Evolutionary conservation across 2,329 filamentous ascomycete genomes (phyloP).

Genomic region (Fusarium annulatum): DNA sequence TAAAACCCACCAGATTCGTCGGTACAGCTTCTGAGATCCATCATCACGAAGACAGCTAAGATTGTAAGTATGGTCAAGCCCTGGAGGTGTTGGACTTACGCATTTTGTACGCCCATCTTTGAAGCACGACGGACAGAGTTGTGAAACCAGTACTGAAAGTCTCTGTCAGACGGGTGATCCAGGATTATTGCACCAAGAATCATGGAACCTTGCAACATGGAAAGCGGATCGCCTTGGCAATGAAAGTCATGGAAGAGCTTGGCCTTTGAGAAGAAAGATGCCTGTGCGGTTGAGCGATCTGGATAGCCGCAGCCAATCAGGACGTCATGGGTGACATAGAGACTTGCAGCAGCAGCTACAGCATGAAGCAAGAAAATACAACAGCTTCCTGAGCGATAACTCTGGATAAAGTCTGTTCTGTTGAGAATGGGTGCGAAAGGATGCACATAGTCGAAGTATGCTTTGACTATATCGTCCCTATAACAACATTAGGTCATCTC

Average conservation of each 20-base stretch:
- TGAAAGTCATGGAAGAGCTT: slow-evolving; percentile 35
- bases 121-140: slow-evolving; percentile 26
- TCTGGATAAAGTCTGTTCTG: slow-evolving; percentile 12
- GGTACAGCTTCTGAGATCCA: background rate
- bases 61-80: background rate
- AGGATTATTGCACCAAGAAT: slow-evolving; percentile 18
- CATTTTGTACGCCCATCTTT: slow-evolving; percentile 6
- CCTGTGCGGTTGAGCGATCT: slow-evolving; percentile 14
- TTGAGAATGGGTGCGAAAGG: slow-evolving; percentile 24
- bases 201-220: slow-evolving; percentile 27
- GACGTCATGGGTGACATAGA: slow-evolving; percentile 6
- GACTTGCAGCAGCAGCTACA: background rate
- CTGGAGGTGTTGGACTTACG: background rate
- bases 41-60: slow-evolving; percentile 2
- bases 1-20: slow-evolving; percentile 34
- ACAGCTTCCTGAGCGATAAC: slow-evolving; percentile 8
- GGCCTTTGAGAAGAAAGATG: slow-evolving; percentile 28
- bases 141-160: slow-evolving; percentile 37
- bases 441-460: slow-evolving; percentile 27
- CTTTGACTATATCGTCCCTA: slow-evolving; percentile 20
- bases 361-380: slow-evolving; percentile 27
- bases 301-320: slow-evolving; percentile 24
- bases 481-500: accelerated
- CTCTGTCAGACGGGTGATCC: slow-evolving; percentile 22
- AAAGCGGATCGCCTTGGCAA: background rate